Conservation (phyloP, 2,329 filamentous ascomycete species). For the Phyllosticta paracitricarpa region DNA sequence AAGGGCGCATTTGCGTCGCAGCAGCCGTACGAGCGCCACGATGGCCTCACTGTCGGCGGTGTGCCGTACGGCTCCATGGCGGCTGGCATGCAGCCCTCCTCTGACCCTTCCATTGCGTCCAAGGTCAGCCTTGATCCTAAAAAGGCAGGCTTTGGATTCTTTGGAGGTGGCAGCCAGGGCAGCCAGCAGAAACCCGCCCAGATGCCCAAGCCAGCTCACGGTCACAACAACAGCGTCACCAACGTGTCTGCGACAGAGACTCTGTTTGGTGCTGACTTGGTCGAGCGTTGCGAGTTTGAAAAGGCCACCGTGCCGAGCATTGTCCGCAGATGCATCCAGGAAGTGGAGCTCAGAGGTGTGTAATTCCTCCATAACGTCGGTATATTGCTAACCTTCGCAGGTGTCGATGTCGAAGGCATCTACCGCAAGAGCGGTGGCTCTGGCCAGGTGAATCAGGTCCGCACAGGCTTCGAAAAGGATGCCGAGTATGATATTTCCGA, state of each 20-base stretch:
- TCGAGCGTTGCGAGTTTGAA: conserved; percentile 78
- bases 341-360: conserved; percentile 78
- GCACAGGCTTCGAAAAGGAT: conserved; percentile 81
- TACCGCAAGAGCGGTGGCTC: conserved; percentile 95
- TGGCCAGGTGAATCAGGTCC: conserved; percentile 80
- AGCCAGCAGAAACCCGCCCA: conserved; percentile 13
- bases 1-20: conserved; percentile 75
- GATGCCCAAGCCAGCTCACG: conserved; percentile 21
- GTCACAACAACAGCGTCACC: conserved; percentile 22
- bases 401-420: conserved; percentile 93
- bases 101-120: neutral
- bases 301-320: conserved; percentile 82
- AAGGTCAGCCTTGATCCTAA: conserved; percentile 9
- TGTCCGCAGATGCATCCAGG: conserved; percentile 87
- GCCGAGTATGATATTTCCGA: conserved; percentile 89
- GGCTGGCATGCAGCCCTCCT: neutral
- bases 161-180: conserved; percentile 23
- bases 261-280: conserved; percentile 83
- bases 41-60: conserved; percentile 41
- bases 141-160: conserved; percentile 23
- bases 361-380: neutral
- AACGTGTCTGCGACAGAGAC: conserved; percentile 20
- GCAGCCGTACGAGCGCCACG: conserved; percentile 42
- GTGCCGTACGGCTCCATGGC: conserved; percentile 28
- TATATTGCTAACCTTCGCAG: conserved; percentile 21